Base-by-base conservation (phyloP, 139 green algal species). In the Spirogloea muscicola region DNA sequence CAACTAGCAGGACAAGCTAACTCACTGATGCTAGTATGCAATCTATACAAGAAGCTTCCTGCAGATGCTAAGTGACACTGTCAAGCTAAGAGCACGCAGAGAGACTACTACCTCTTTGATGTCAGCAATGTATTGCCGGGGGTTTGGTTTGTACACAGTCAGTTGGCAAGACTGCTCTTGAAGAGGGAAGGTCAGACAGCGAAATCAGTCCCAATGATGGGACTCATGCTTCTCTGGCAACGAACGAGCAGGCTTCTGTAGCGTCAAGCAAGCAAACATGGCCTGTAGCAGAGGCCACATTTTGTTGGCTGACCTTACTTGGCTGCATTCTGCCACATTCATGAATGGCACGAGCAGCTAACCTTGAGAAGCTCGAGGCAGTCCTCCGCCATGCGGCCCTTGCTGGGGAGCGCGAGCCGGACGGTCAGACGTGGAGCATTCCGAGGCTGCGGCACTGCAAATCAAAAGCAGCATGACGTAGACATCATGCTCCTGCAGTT, bases 311-410 rank as follows among this genome's bases (percentile, higher is more conserved):
- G 43, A 51, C 43, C 43, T 51, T 51, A 13, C 13, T 51, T 51
- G 43, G 13, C 10, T 10, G 10, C 10, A 21, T 10, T 36, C 6
- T 25, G 7, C 13, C 13, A 9, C 16, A 21, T 6, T 10, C 51
- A 36, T 33, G 51, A 18, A 25, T 6, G 21, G 33, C 6, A 36
- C 21, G 6, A 61, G 51, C 16, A 61, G 33, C 21, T 29, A 61
- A 72, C 62, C 41, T 72, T 58, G 25, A 76, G 67, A 33, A 98
- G 88, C 44, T 89, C 39, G 72, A 95, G 77, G 3, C 94, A 97
- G 79, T 98, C 94, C 76, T 99, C 94, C 16, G 94, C 92, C 94
- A 99, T 98, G 62, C 94, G 89, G 3, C 94, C 94, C 43, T 98
- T 98, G 86, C 84, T 92, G 13, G 94, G 94, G 25, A 98, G 82